Base-by-base conservation (phyloP, 208 protist genomes). In the Angomonas desouzai region DNA sequence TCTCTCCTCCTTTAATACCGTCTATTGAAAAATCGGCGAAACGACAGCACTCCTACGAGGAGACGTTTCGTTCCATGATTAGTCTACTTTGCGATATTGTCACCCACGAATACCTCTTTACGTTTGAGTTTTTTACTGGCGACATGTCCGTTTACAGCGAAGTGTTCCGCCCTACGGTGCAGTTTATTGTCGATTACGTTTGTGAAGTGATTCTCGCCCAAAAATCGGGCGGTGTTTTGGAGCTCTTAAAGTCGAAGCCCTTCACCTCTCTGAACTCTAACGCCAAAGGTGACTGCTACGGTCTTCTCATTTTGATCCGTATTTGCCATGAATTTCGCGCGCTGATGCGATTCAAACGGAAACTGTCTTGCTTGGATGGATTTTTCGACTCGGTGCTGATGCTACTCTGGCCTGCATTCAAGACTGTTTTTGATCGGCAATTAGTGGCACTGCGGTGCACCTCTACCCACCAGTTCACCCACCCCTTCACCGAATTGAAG, bases 91-190 rank as follows among this genome's bases (percentile, higher is more conserved):
- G 82, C 48, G 89, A 94, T 68, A 78, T 85, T 28, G 85, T 94
- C 34, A 89, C 83, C 11, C 89, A 92, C 68, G 89, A 94, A 74
- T 94, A 89, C 66, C 75, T 94, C 64, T 94, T 94, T 70, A 89
- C 83, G 1, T 91, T 91, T 58, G 68, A 77, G 40, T 91, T 94
- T 61, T 94, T 94, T 48, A 74, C 76, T 4, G 88, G 88, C 28
- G 84, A 91, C 65, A 86, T 80, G 72, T 79, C 83, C 55, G 78
- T 94, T 22, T 89, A 87, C 69, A 75, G 81, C 0, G 81, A 89
- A 51, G 85, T 90, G 1, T 89, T 92, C 30, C 79, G 77, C 40
- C 85, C 85, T 2, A 87, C 79, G 0, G 64, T 92, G 62, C 83
- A 94, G 60, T 92, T 90, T 48, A 66, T 94, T 18, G 70, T 94